Conservation (phyloP, 768 basidiomycete genomes). For the Lepiota venenata region DNA sequence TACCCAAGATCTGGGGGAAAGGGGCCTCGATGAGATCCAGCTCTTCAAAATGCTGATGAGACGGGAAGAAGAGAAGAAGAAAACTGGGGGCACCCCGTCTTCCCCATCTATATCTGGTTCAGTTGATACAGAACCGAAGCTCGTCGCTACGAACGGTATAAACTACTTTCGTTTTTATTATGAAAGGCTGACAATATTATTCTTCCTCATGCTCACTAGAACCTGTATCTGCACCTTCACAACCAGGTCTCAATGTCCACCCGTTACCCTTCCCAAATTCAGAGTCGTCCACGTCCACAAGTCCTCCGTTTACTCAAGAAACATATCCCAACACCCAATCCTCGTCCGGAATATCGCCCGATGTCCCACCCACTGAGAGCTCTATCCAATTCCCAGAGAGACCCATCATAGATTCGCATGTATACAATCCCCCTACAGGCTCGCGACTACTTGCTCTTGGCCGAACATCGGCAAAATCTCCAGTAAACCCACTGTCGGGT, state of each 20-base stretch:
- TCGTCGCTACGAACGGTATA: background rate
- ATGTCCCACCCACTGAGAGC: constrained; percentile 9
- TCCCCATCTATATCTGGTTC: background rate
- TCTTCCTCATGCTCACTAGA: background rate
- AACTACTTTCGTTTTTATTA: background rate
- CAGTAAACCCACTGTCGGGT: constrained; percentile 9
- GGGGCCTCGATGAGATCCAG: constrained; percentile 71
- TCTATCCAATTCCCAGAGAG: constrained; percentile 20
- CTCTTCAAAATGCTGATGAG: constrained; percentile 84
- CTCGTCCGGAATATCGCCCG: constrained; percentile 12
- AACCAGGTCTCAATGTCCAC: background rate
- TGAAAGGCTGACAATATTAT: background rate
- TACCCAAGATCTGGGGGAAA: constrained; percentile 10
- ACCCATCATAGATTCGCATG: background rate
- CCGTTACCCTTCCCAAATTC: background rate
- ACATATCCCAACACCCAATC: background rate
- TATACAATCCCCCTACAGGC: constrained; percentile 46
- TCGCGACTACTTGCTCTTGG: constrained; percentile 49
- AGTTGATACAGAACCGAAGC: background rate
- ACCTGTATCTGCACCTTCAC: too few relatives aligned
- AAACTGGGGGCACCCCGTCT: constrained; percentile 20
- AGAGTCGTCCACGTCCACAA: background rate
- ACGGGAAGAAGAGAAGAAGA: constrained; percentile 57
- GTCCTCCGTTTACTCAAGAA: background rate
- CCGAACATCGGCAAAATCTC: constrained; percentile 29